Evolutionary conservation across 768 basidiomycete species (phyloP), one percentile per base, ranked within the genome.

Genomic region (Gelatoporia subvermispora): DNA sequence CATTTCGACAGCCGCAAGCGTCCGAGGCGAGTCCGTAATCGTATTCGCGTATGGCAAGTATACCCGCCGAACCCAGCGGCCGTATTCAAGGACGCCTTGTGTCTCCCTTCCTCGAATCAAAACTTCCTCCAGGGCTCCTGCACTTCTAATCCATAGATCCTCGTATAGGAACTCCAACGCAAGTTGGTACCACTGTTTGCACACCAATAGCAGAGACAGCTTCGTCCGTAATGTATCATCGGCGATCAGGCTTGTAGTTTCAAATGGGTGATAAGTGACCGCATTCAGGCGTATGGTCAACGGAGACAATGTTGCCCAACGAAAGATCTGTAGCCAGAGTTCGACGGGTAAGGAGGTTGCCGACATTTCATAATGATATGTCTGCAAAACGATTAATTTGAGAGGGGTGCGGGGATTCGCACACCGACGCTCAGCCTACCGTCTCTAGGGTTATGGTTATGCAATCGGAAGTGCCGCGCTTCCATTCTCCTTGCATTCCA

Each of bases 11-110:
- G 76, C 66, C 23, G 68, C 58, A 20, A 64, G 55, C 48, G 55
- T 65, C 50, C 48, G 62, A 35, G 53, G 60, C 28, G 59, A 58
- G 22, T 62, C 62, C 5, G 79, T 76, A 23, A 64, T 61, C 2
- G 84, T 82, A 55, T 69, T 72, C 10, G 65, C 54, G 60, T 82
- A 86, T 2, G 83, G 82, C 16, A 87, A 69, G 37, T 77, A 75
- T 37, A 75, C 72, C 43, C 84, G 77, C 43, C 71, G 74, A 50
- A 85, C 81, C 72, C 67, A 61, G 51, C 46, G 52, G 31, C 65
- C 65, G 35, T 61, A 54, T 31, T 53, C 60, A 39, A 36, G 10
- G 23, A 17, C 28, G 47, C 63, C 55, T 17, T 58, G 46, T 46
- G 57, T 48, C 47, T 56, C 49, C 53, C 37, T 11, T 22, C 31